These are phyloP conservation scores for Whalleya microplaca DNA, from an alignment of 2,329 filamentous ascomycete species.

Conservation along the genomic window DNA sequence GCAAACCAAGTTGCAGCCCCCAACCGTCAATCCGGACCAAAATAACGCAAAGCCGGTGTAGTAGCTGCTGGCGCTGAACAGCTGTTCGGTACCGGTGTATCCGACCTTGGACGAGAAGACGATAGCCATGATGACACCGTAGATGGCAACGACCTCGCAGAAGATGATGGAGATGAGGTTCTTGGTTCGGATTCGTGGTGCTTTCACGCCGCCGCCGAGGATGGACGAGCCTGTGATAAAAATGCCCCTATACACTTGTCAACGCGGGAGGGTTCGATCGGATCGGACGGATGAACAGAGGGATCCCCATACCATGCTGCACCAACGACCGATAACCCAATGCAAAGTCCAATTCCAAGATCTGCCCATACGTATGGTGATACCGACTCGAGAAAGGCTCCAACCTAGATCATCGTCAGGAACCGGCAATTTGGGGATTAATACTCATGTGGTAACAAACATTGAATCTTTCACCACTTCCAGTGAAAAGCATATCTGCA, in stretches of 20 bases:
- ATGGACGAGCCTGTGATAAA: conserved; percentile 98
- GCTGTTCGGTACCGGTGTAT: conserved; percentile 62
- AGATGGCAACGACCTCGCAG: conserved; percentile 99
- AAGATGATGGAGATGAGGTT: conserved; percentile 99
- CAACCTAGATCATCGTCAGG: conserved; percentile 63
- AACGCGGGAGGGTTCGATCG: conserved; percentile 1
- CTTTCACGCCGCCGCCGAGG: conserved; percentile 93
- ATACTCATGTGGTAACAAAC: conserved; percentile 51
- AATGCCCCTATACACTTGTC: conserved; percentile 75
- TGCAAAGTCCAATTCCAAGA: conserved; percentile 89
- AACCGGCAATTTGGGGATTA: conserved; percentile 9
- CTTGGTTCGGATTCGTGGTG: conserved; percentile 97
- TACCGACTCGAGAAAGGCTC: conserved; percentile 89
- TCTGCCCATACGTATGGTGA: conserved; percentile 95
- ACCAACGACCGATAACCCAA: conserved; percentile 93
- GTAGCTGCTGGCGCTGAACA: conserved; percentile 79
- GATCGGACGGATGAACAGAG: neutral
- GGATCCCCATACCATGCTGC: conserved; percentile 79
- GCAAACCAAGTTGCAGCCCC: conserved; percentile 93
- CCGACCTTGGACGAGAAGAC: conserved; percentile 91
- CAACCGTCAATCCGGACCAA: conserved; percentile 93
- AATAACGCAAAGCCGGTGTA: conserved; percentile 96
- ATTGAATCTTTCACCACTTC: conserved; percentile 94
- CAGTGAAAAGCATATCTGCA: conserved; percentile 97
- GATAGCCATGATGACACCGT: conserved; percentile 99